Percentiles rank a stretch among this genome's conserved stretches.
phyloP scores from a whole-genome alignment of 768 basidiomycete species.

The Amyloporia xantha region DNA sequence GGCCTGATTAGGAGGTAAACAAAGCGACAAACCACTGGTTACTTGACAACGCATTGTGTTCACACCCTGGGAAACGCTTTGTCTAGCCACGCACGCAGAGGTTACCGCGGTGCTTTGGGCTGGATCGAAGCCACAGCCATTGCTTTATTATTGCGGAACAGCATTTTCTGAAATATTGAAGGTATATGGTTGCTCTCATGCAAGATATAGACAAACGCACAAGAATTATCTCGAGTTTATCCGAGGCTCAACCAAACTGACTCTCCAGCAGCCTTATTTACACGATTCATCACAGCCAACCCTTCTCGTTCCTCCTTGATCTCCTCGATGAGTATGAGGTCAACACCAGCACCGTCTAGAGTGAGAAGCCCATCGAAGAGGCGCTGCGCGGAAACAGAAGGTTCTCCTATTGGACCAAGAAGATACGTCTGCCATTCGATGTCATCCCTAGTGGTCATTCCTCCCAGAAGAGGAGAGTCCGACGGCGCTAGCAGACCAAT shows the following conservation, averaged over 20 bases:
- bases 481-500: constrained; percentile 66
- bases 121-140: too few species aligned
- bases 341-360: constrained; percentile 69
- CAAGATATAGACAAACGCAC: too few species aligned
- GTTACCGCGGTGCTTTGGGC: too few species aligned
- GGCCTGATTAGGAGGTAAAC: too few species aligned
- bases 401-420: constrained; percentile 43
- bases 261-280: constrained; percentile 81
- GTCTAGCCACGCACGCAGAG: too few species aligned
- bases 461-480: constrained; percentile 39
- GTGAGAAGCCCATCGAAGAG: constrained; percentile 85
- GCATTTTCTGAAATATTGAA: too few species aligned
- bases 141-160: too few species aligned
- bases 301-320: constrained; percentile 77
- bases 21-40: too few species aligned
- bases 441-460: constrained; percentile 20
- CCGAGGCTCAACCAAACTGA: constrained; percentile 16
- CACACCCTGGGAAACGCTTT: too few species aligned
- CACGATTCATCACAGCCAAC: constrained; percentile 90
- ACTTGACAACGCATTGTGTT: too few species aligned
- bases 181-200: too few species aligned
- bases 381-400: constrained; percentile 65
- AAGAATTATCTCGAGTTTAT: too few species aligned
- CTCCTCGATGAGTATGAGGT: constrained; percentile 82
- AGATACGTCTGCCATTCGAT: constrained; percentile 52